Conservation (phyloP, 495 filamentous ascomycete genomes). For the Aspergillus campestris region DNA sequence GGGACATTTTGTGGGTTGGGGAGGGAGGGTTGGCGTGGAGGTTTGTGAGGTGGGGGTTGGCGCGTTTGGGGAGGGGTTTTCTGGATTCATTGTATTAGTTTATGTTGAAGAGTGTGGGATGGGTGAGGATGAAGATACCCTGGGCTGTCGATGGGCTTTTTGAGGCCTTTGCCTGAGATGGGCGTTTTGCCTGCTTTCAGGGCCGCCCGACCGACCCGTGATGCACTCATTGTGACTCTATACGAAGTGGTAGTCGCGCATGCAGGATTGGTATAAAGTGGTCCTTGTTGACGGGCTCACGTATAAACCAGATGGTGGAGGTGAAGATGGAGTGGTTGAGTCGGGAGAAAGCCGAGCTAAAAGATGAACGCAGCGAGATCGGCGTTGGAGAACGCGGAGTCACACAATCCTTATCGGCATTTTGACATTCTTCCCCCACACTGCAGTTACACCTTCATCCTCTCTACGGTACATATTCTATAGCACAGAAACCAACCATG, state of each 20-base stretch:
- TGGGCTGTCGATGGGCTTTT: constrained; percentile 1
- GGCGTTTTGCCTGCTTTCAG: constrained; percentile 16
- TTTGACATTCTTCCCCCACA: too few species aligned
- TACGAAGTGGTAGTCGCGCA: too few species aligned
- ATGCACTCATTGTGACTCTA: constrained; percentile 13
- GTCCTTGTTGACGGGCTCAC: too few species aligned
- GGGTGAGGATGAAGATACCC: neutral
- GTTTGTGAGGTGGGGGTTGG: constrained; percentile 14
- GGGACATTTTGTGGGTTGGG: constrained; percentile 20
- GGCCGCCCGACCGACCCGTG: constrained; percentile 11
- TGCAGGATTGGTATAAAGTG: too few species aligned
- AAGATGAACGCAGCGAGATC: neutral
- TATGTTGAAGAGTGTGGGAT: neutral
- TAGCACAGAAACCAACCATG: constrained; percentile 15
- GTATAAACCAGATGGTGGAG: too few species aligned
- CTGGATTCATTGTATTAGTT: too few species aligned
- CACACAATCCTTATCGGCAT: neutral
- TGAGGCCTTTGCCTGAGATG: constrained; percentile 1
- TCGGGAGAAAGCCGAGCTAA: too few species aligned
- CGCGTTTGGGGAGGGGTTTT: constrained; percentile 11
- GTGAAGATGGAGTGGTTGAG: too few species aligned
- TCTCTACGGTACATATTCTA: too few species aligned
- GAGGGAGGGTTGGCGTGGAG: constrained; percentile 2
- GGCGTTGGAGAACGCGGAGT: neutral
- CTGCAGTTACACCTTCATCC: too few species aligned